Evolutionary conservation across 2,329 filamentous ascomycete species (phyloP).

Genomic region (Diaporthe eres): DNA sequence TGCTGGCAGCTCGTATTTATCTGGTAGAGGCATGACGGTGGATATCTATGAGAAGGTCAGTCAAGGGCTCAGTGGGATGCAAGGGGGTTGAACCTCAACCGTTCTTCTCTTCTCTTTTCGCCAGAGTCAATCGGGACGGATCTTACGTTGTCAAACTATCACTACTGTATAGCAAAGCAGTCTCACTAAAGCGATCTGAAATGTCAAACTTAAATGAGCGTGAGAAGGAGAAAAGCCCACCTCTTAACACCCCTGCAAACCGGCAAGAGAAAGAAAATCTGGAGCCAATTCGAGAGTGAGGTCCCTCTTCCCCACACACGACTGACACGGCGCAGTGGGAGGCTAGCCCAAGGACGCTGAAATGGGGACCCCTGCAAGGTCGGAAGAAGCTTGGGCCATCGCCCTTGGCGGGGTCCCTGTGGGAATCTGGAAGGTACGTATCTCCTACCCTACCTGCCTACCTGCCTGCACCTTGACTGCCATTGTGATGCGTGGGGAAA

Average conservation of each 20-base stretch:
- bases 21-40: slow-evolving; percentile 49
- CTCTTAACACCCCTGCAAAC: slow-evolving; percentile 15
- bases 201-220: slow-evolving; percentile 24
- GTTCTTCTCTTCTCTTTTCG: background rate
- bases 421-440: slow-evolving; percentile 11
- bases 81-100: background rate
- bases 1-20: slow-evolving; percentile 68
- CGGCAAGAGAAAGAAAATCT: slow-evolving; percentile 6
- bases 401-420: slow-evolving; percentile 7
- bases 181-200: background rate
- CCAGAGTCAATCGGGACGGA: background rate
- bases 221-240: slow-evolving; percentile 8
- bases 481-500: slow-evolving; percentile 7
- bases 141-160: slow-evolving; percentile 5
- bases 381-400: slow-evolving; percentile 20
- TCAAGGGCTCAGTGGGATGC: background rate
- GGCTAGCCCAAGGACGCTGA: background rate
- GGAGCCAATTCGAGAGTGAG: slow-evolving; percentile 4
- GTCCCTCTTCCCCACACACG: background rate
- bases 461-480: slow-evolving; percentile 1
- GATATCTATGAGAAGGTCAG: background rate
- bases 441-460: background rate
- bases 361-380: background rate
- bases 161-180: background rate
- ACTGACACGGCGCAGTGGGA: background rate